Percentiles rank a stretch among this genome's conserved stretches.
Evolutionary conservation across 345 rosid genomes (phyloP).

Genomic region (Gossypium arboreum): DNA sequence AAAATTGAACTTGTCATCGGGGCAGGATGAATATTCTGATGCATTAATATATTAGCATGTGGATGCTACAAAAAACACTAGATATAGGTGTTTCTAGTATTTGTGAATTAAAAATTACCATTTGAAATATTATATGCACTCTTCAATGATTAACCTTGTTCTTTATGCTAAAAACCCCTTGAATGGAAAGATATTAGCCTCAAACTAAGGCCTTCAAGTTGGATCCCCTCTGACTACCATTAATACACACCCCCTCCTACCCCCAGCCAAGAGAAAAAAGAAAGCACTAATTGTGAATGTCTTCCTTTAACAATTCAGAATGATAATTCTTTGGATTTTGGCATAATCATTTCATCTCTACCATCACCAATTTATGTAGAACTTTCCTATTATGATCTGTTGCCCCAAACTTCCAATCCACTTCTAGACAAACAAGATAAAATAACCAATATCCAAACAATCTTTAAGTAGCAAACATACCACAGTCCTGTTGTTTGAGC

Average conservation of each 20-base stretch:
- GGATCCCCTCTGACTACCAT: neutral
- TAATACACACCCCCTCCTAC: neutral
- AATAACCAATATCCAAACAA: slow-evolving; percentile 2
- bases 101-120: slow-evolving; percentile 1
- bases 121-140: neutral
- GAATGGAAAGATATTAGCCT: neutral
- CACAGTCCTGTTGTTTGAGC: slow-evolving; percentile 55
- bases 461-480: slow-evolving; percentile 32
- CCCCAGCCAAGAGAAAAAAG: neutral
- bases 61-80: slow-evolving; percentile 24
- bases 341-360: neutral
- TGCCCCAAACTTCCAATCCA: neutral
- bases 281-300: neutral
- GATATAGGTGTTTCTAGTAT: neutral
- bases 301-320: neutral
- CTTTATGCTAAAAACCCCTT: neutral
- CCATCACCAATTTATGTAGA: too few relatives aligned
- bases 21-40: slow-evolving; percentile 71
- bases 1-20: slow-evolving; percentile 55
- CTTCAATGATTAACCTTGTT: neutral
- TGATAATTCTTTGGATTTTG: neutral
- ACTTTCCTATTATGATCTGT: neutral
- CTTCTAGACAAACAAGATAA: slow-evolving; percentile 16
- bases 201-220: neutral
- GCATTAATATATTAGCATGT: slow-evolving; percentile 40